A percentile compares a stretch with the other conserved stretches of the same genome.
Conservation (phyloP, 257 asterid genomes). For the Osmanthus fragrans region DNA sequence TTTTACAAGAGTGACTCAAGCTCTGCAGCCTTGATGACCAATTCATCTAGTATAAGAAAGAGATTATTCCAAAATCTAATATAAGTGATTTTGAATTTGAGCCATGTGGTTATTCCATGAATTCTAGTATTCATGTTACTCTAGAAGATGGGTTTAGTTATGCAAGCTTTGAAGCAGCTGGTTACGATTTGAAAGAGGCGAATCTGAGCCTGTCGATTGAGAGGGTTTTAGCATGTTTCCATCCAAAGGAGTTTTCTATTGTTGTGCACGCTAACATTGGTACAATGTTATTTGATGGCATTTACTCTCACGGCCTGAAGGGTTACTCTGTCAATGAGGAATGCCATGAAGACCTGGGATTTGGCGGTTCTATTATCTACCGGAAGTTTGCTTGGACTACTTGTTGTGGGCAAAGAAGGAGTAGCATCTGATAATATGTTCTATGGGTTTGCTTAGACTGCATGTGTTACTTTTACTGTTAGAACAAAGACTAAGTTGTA, state of each 20-base stretch:
- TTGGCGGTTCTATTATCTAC: conserved; percentile 61
- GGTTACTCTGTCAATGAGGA: conserved; percentile 45
- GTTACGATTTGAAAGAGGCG: conserved; percentile 48
- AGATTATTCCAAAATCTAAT: too few relatives aligned
- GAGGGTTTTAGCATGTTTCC: too few relatives aligned
- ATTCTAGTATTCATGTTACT: too few relatives aligned
- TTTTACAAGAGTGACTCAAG: too few relatives aligned
- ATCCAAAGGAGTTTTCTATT: conserved; percentile 48
- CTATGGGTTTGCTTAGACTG: not conserved
- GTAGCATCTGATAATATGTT: conserved; percentile 31
- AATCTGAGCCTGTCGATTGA: conserved; percentile 29
- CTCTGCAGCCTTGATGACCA: too few relatives aligned
- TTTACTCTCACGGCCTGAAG: conserved; percentile 37
- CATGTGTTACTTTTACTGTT: too few relatives aligned
- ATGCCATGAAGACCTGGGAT: conserved; percentile 57
- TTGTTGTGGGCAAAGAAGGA: conserved; percentile 54
- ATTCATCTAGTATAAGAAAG: too few relatives aligned
- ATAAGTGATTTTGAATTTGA: too few relatives aligned
- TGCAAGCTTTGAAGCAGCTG: conserved; percentile 81
- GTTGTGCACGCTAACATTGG: conserved; percentile 42
- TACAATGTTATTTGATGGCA: conserved; percentile 32
- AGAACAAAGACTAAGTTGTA: too few relatives aligned
- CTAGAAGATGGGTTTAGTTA: conserved; percentile 85
- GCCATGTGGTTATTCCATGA: too few relatives aligned
- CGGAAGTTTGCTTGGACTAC: conserved; percentile 26